These are phyloP conservation scores for Kodamaea leandrae DNA, from an alignment of 805 yeast genomes.

Conservation along the genomic window DNA sequence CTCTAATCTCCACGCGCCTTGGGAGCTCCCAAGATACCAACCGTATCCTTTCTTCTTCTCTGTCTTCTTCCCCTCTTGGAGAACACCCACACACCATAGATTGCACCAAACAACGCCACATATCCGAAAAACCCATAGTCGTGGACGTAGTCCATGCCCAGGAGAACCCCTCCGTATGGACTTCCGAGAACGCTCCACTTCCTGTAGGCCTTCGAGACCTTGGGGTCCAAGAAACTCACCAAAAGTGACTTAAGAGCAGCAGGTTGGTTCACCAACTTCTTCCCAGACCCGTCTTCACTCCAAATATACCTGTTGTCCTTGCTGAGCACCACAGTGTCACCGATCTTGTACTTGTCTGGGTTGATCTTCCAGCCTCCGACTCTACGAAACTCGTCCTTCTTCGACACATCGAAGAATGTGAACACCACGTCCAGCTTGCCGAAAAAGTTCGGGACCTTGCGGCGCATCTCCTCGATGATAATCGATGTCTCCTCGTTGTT, in stretches of 20 bases:
- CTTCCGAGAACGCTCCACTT: conserved; percentile 36
- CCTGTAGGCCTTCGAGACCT: conserved; percentile 5
- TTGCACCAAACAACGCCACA: conserved; percentile 16
- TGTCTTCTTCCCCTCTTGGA: conserved; percentile 1
- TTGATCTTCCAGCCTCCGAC: conserved; percentile 39
- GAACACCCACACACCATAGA: conserved; percentile 10
- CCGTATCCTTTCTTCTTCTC: not conserved
- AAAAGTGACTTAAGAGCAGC: conserved; percentile 34
- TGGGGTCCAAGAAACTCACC: conserved; percentile 33
- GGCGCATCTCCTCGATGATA: conserved; percentile 47
- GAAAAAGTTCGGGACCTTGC: conserved; percentile 48
- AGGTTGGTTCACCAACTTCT: conserved; percentile 32
- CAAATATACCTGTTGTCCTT: conserved; percentile 39
- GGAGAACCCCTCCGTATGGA: conserved; percentile 39
- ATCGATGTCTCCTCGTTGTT: conserved; percentile 41
- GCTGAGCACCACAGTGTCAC: conserved; percentile 56
- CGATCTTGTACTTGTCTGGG: conserved; percentile 36
- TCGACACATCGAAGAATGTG: conserved; percentile 51
- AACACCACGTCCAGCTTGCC: conserved; percentile 42
- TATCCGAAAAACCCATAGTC: conserved; percentile 46
- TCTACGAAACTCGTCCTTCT: conserved; percentile 27
- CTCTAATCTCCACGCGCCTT: conserved; percentile 10
- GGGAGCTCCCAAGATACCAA: conserved; percentile 12
- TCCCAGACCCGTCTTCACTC: conserved; percentile 38
- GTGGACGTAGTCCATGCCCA: conserved; percentile 46